Base-by-base conservation (phyloP, 768 basidiomycete genomes). In the Pholiota conissans region DNA sequence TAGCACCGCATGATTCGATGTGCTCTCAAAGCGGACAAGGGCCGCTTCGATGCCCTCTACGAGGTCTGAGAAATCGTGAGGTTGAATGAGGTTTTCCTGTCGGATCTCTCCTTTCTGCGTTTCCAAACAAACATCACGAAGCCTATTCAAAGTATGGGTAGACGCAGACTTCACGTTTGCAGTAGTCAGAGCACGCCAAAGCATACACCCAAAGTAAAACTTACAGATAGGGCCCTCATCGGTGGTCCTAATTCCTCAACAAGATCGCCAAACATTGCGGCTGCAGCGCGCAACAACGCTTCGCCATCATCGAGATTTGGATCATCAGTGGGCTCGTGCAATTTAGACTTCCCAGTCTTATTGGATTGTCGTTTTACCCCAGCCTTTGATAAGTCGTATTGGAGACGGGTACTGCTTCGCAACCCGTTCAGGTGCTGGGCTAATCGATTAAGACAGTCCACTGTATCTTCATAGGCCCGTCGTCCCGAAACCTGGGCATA, bases 351-450 rank as follows among this genome's bases (percentile, higher is more conserved):
- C 58, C 62, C 50, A 56, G 64, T 52, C 58, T 65, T 52, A 49
- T 60, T 32, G 51, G 67, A 18, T 58, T 65, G 28, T 70, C 66
- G 39, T 69, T 56, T 65, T 9, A 70, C 65, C 16, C 78, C 76
- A 1, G 90, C 89, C 62, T 82, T 82, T 13, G 89, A 83, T 27
- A 98, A 71, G 49, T 95, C 91, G 59, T 89, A 86, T 67, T 98
- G 95, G 32, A 98, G 71, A 30, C 84, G 81, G 6, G 89, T 93
- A 1, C 94, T 91, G 56, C 90, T 87, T 47, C 96, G 75, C 57
- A 98, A 75, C 24, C 96, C 95, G 55, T 89, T 95, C 35, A 99
- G 73, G 74, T 98, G 95, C 67, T 99, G 96, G 0, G 93, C 97
- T 4, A 99, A 82, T 16, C 94, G 78, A 58, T 91, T 95, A 64